Evolutionary conservation across 495 filamentous ascomycete species (phyloP), one percentile per base, ranked within the genome.

Genomic region (Neurospora terricola): DNA sequence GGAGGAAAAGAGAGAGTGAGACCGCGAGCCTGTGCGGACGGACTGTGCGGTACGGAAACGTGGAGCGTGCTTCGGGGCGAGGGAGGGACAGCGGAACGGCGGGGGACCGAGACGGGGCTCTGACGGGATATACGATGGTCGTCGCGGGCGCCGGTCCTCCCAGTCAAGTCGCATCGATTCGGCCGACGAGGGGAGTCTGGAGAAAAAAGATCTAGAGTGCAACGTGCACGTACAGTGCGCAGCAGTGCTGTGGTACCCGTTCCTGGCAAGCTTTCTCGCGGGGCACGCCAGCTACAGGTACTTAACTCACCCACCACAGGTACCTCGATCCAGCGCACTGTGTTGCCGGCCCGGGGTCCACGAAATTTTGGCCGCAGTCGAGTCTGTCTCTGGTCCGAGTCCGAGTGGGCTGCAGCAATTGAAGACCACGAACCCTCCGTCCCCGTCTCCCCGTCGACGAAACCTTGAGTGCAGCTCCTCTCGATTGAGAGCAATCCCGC

Each of bases 121-220:
- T 62, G 27, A 62, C 54, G 23, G 54, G 27, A 62, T 62, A 1
- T 62, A 34, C 27, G 54, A 16, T 62, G 54, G 54, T 62, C 27
- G 54, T 62, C 54, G 54, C 54, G 27, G 54, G 54, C 54, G 54
- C 54, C 54, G 54, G 54, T 62, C 54, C 54, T 62, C 54, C 54
- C 27, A 62, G 23, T 62, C 27, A 62, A 62, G 27, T 62, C 54
- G 27, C 54, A 62, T 34, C 54, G 27, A 18, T 62, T 62, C 54
- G 54, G 54, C 54, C 54, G 27, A 62, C 54, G 54, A 62, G 54
- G 54, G 54, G 54, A 62, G 54, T 62, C 54, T 62, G 54, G 54
- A 18, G 43, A 76, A 76, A 79, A 79, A 79, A 79, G 77, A 79
- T 79, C 73, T 75, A 70, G 73, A 79, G 75, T 70, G 54, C 45